Conservation (phyloP, 495 filamentous ascomycete species). For the Aspergillus homomorphus region DNA sequence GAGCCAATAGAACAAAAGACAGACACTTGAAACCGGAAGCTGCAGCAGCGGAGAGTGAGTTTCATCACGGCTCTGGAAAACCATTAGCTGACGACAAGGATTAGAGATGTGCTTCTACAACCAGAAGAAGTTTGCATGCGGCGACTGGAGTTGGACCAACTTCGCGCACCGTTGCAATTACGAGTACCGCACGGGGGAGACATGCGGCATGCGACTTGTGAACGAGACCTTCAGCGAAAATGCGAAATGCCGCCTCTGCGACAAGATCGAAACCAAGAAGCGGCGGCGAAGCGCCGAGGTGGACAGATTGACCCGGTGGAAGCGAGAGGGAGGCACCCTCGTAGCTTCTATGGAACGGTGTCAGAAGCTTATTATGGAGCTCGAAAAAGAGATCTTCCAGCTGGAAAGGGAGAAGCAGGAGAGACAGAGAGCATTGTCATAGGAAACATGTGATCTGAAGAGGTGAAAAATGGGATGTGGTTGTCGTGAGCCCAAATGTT, state of each 20-base stretch:
- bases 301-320: slow-evolving; percentile 80
- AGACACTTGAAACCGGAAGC: slow-evolving; percentile 38
- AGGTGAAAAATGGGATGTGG: slow-evolving; percentile 8
- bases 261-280: slow-evolving; percentile 85
- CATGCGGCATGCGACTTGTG: slow-evolving; percentile 93
- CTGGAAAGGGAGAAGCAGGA: slow-evolving; percentile 43
- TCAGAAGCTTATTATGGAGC: slow-evolving; percentile 56
- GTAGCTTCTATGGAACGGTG: slow-evolving; percentile 80
- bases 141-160: slow-evolving; percentile 93
- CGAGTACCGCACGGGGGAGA: slow-evolving; percentile 97
- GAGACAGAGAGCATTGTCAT: slow-evolving; percentile 32
- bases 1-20: slow-evolving; percentile 35
- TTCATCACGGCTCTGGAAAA: slow-evolving; percentile 24
- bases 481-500: slow-evolving; percentile 19
- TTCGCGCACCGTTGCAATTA: slow-evolving; percentile 93
- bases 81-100: slow-evolving; percentile 33
- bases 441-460: slow-evolving; percentile 17
- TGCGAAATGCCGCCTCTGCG: slow-evolving; percentile 76
- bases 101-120: slow-evolving; percentile 59
- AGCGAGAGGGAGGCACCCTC: slow-evolving; percentile 63
- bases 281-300: slow-evolving; percentile 71
- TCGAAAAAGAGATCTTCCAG: slow-evolving; percentile 61
- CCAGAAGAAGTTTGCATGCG: slow-evolving; percentile 61
- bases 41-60: slow-evolving; percentile 35
- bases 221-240: slow-evolving; percentile 58